These are phyloP conservation scores for Termitomyces sp. DNA, from an alignment of 768 basidiomycete species.

Conservation along the genomic window DNA sequence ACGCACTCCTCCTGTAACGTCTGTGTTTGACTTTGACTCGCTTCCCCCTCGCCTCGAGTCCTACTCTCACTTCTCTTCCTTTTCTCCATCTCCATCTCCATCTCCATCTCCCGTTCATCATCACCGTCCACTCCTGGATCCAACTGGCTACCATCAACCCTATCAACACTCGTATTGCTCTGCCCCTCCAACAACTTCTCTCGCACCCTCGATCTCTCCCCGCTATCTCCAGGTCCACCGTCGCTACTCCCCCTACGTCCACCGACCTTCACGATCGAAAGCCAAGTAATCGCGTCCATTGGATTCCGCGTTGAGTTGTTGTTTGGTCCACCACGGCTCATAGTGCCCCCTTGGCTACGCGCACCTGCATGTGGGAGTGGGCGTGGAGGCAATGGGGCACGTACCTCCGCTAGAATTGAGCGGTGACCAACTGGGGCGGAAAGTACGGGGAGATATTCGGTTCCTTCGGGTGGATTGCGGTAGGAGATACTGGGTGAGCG, in stretches of 20 bases:
- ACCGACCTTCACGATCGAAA: slow-evolving; percentile 68
- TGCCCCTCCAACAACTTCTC: slow-evolving; percentile 30
- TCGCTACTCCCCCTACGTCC: slow-evolving; percentile 50
- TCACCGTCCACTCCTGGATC: slow-evolving; percentile 14
- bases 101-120: slow-evolving; percentile 7
- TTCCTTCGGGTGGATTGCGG: slow-evolving; percentile 45
- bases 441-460: slow-evolving; percentile 36
- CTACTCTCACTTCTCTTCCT: slow-evolving; percentile 47
- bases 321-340: slow-evolving; percentile 44
- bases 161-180: slow-evolving; percentile 21
- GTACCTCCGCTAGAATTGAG: slow-evolving; percentile 65
- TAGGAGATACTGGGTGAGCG: slow-evolving; percentile 39
- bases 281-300: slow-evolving; percentile 69
- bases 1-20: slow-evolving; percentile 72
- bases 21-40: slow-evolving; percentile 25
- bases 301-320: slow-evolving; percentile 34
- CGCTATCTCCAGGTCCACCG: slow-evolving; percentile 46
- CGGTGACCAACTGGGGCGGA: slow-evolving; percentile 68
- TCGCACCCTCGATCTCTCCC: slow-evolving; percentile 40
- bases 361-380: neutral
- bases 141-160: slow-evolving; percentile 6
- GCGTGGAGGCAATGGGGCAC: slow-evolving; percentile 31
- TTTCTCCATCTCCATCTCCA: slow-evolving; percentile 3
- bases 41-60: slow-evolving; percentile 27
- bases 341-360: slow-evolving; percentile 34